Percentiles rank a stretch among this genome's conserved stretches.
Conservation (phyloP, 352 stramenopile species). For the Thraustochytrium striatum region DNA sequence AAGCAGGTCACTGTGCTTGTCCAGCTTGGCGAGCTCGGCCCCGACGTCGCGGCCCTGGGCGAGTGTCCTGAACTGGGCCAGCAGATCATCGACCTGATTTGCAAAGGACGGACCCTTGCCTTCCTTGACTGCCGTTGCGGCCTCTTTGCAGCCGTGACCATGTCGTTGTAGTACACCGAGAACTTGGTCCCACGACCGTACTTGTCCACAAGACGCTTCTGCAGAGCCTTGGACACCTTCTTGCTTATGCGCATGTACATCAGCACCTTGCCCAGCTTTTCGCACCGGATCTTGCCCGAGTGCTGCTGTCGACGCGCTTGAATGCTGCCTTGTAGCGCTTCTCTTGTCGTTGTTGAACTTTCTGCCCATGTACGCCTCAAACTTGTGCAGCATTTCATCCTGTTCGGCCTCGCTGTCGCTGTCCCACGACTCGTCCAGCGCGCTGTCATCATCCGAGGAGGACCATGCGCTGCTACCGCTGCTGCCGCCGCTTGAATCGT, state of each 20-base stretch:
- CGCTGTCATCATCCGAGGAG: not conserved
- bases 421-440: constrained; percentile 1
- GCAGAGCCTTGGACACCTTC: constrained; percentile 2
- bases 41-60: not conserved
- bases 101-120: not conserved
- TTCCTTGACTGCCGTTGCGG: not conserved
- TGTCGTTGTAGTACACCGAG: constrained; percentile 14
- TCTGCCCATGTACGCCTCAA: constrained; percentile 26
- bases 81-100: not conserved
- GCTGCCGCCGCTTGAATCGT: too few relatives aligned
- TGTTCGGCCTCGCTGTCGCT: not conserved
- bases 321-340: constrained; percentile 33
- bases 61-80: not conserved
- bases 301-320: not conserved
- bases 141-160: constrained; percentile 38
- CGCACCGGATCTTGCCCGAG: not conserved
- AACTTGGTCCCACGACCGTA: constrained; percentile 14
- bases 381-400: constrained; percentile 14
- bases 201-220: constrained; percentile 4
- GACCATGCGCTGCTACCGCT: not conserved
- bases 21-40: not conserved
- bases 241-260: constrained; percentile 11
- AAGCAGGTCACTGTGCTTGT: not conserved
- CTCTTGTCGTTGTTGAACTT: constrained; percentile 2
- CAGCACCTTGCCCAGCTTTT: not conserved